Conservation (phyloP, 805 yeast genomes). For the Suhomyces vadensis region DNA sequence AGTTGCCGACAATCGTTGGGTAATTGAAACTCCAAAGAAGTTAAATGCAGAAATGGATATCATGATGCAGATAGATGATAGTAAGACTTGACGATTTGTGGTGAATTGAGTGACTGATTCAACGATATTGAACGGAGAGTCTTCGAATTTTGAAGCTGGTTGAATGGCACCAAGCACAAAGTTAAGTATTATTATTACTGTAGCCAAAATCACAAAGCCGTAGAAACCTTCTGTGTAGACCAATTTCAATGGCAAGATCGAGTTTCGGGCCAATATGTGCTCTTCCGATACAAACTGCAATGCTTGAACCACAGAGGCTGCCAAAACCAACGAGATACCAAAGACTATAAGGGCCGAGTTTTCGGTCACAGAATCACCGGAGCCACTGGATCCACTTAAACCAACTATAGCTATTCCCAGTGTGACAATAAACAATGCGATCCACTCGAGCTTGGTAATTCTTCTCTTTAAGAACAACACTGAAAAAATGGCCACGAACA, state of each 20-base stretch:
- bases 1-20: slow-evolving; percentile 68
- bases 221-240: slow-evolving; percentile 77
- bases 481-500: slow-evolving; percentile 73
- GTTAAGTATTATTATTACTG: slow-evolving; percentile 47
- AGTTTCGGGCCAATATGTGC: slow-evolving; percentile 53
- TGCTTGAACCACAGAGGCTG: slow-evolving; percentile 70
- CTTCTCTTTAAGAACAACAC: slow-evolving; percentile 57
- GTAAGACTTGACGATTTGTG: slow-evolving; percentile 41
- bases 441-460: slow-evolving; percentile 67
- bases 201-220: slow-evolving; percentile 51
- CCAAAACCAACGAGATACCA: slow-evolving; percentile 59
- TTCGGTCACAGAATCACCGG: slow-evolving; percentile 14
- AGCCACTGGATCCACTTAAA: slow-evolving; percentile 54
- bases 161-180: slow-evolving; percentile 36
- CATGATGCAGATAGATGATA: slow-evolving; percentile 66
- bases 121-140: slow-evolving; percentile 56
- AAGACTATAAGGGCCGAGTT: slow-evolving; percentile 36
- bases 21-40: slow-evolving; percentile 69
- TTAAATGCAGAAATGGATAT: slow-evolving; percentile 70
- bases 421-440: slow-evolving; percentile 60
- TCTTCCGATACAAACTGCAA: slow-evolving; percentile 80
- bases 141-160: slow-evolving; percentile 35
- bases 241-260: slow-evolving; percentile 59
- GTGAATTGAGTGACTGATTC: slow-evolving; percentile 53
- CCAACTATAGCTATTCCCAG: slow-evolving; percentile 75